A percentile compares a stretch with the other conserved stretches of the same genome.
phyloP scores from a whole-genome alignment of 1,284 basidiomycete species.

The Ganoderma multipileum region DNA sequence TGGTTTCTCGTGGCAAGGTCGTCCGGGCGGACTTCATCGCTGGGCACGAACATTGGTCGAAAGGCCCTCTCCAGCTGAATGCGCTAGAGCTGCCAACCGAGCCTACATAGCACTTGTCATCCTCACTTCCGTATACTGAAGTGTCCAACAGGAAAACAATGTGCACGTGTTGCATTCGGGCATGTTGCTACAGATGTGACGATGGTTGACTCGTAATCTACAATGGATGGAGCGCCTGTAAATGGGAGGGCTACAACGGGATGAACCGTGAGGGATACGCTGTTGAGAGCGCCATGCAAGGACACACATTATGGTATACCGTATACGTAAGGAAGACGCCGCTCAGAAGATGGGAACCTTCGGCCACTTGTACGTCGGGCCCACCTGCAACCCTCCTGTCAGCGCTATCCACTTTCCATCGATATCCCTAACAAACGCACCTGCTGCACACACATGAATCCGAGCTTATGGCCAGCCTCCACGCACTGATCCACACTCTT shows the following conservation, averaged over 20 bases:
- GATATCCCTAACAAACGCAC: slow-evolving; percentile 49
- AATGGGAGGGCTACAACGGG: slow-evolving; percentile 24
- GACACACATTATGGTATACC: slow-evolving; percentile 26
- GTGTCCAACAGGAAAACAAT: not conserved
- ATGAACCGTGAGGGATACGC: slow-evolving; percentile 35
- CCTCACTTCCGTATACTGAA: not conserved
- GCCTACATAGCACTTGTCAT: not conserved
- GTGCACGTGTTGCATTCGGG: slow-evolving; percentile 13
- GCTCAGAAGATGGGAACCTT: slow-evolving; percentile 71
- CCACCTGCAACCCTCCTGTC: slow-evolving; percentile 74
- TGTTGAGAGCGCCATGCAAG: slow-evolving; percentile 49
- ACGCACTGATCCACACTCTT: slow-evolving; percentile 85
- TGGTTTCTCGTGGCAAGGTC: slow-evolving; percentile 58
- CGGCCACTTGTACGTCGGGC: slow-evolving; percentile 82
- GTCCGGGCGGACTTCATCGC: slow-evolving; percentile 69
- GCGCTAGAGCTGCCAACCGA: slow-evolving; percentile 4
- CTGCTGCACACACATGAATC: slow-evolving; percentile 88
- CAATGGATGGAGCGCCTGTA: slow-evolving; percentile 27
- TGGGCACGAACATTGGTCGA: slow-evolving; percentile 70
- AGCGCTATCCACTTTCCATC: not conserved
- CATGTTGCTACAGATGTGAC: slow-evolving; percentile 35
- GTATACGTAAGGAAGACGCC: slow-evolving; percentile 10
- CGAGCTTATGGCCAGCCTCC: slow-evolving; percentile 90
- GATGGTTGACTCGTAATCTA: slow-evolving; percentile 40
- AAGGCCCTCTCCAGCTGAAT: slow-evolving; percentile 52